phyloP scores from a whole-genome alignment of 805 yeast species.

The Zygosaccharomyces gambellarensis region DNA sequence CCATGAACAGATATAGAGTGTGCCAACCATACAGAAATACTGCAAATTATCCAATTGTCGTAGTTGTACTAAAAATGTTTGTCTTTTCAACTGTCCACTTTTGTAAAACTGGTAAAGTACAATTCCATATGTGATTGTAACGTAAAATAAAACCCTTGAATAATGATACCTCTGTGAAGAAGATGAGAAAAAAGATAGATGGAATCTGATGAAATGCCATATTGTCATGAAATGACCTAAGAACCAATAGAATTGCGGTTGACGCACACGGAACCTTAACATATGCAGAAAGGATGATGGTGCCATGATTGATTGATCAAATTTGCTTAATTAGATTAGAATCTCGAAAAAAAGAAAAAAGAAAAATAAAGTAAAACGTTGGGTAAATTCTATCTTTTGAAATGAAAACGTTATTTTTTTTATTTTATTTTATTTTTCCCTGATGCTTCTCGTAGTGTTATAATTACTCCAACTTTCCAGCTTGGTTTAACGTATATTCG shows the following conservation, averaged over 20 bases:
- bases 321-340: neutral
- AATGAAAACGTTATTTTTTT: too few relatives aligned
- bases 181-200: constrained; percentile 41
- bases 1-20: constrained; percentile 41
- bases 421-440: too few relatives aligned
- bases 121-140: constrained; percentile 56
- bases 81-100: constrained; percentile 35
- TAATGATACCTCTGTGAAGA: constrained; percentile 36
- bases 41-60: constrained; percentile 54
- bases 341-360: neutral
- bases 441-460: too few relatives aligned
- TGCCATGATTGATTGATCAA: neutral
- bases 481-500: too few relatives aligned
- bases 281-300: constrained; percentile 23
- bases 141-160: constrained; percentile 43
- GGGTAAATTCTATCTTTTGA: too few relatives aligned
- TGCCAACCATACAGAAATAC: constrained; percentile 46
- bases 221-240: constrained; percentile 51
- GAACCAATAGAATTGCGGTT: constrained; percentile 69
- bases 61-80: constrained; percentile 31
- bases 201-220: constrained; percentile 39
- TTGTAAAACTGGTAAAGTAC: constrained; percentile 58
- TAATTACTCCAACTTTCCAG: too few relatives aligned
- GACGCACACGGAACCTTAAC: constrained; percentile 29
- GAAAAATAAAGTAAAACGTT: neutral